A percentile compares a stretch with the other conserved stretches of the same genome.
Evolutionary conservation across 768 basidiomycete species (phyloP).

Genomic region (Tricholomella constricta): DNA sequence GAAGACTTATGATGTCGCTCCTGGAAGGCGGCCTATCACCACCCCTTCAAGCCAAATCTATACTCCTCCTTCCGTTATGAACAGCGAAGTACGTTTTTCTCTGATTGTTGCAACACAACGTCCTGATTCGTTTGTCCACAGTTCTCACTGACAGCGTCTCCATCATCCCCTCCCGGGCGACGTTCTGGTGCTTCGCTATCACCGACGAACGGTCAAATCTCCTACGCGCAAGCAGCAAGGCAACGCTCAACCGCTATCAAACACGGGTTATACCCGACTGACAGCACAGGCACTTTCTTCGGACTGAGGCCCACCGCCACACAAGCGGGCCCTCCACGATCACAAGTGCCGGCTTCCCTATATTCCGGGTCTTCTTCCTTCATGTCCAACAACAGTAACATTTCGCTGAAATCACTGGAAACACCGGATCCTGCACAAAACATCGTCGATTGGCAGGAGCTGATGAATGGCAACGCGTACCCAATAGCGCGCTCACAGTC

Average conservation of each 20-base stretch:
- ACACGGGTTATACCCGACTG: not conserved
- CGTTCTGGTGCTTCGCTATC: not conserved
- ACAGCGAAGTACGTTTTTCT: not conserved
- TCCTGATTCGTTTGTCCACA: too few species aligned
- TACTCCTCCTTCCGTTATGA: not conserved
- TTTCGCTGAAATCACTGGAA: not conserved
- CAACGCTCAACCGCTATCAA: slow-evolving; percentile 7
- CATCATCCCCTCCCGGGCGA: not conserved
- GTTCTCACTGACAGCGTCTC: too few species aligned
- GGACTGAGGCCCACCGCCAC: not conserved
- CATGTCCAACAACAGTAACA: not conserved
- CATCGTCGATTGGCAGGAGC: slow-evolving; percentile 7
- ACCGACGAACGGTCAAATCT: not conserved
- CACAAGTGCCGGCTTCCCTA: not conserved
- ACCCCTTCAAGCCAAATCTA: too few species aligned
- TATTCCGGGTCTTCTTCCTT: not conserved
- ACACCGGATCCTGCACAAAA: not conserved
- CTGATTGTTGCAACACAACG: too few species aligned
- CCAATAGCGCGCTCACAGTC: not conserved
- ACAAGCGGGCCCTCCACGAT: not conserved
- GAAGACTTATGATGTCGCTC: too few species aligned
- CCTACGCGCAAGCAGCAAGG: slow-evolving; percentile 5
- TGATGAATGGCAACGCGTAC: slow-evolving; percentile 1
- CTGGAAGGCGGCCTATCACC: too few species aligned
- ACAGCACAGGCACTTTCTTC: not conserved